phyloP scores from a whole-genome alignment of 345 rosid species.

The Pistacia atlantica region DNA sequence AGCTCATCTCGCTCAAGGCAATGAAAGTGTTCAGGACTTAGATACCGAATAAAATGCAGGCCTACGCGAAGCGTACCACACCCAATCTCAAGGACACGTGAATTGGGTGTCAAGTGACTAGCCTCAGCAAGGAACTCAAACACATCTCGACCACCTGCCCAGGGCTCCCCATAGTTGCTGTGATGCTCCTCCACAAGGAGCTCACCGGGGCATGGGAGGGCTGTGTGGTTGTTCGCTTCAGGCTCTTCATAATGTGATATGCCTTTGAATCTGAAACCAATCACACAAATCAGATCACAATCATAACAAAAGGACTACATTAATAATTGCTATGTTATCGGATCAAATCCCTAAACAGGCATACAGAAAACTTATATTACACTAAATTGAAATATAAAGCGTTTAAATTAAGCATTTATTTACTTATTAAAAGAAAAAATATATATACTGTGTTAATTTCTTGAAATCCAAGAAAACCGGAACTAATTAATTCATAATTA shows the following conservation, averaged over 20 bases:
- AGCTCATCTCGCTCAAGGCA: conserved; percentile 96
- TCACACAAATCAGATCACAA: background rate
- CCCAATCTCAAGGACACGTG: conserved; percentile 87
- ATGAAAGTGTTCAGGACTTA: conserved; percentile 63
- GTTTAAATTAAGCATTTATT: too few relatives aligned
- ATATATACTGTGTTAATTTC: background rate
- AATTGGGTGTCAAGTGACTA: conserved; percentile 43
- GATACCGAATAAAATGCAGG: conserved; percentile 82
- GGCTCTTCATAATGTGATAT: conserved; percentile 77
- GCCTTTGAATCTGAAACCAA: conserved; percentile 67
- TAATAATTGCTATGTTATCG: too few relatives aligned
- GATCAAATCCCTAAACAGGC: too few relatives aligned
- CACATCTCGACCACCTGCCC: conserved; percentile 97
- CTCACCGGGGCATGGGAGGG: conserved; percentile 88
- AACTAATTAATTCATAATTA: too few relatives aligned
- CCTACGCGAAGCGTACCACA: conserved; percentile 98
- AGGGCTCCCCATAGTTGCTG: conserved; percentile 95
- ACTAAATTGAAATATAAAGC: too few relatives aligned
- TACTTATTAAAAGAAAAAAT: background rate
- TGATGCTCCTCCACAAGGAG: conserved; percentile 95
- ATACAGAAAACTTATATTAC: too few relatives aligned
- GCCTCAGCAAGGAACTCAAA: conserved; percentile 88
- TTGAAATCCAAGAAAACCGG: background rate
- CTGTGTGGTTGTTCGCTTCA: conserved; percentile 60
- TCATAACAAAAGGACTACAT: background rate